Percentiles rank a stretch among this genome's conserved stretches.
phyloP scores from a whole-genome alignment of 495 filamentous ascomycete species.

The Xylaria castorea region DNA sequence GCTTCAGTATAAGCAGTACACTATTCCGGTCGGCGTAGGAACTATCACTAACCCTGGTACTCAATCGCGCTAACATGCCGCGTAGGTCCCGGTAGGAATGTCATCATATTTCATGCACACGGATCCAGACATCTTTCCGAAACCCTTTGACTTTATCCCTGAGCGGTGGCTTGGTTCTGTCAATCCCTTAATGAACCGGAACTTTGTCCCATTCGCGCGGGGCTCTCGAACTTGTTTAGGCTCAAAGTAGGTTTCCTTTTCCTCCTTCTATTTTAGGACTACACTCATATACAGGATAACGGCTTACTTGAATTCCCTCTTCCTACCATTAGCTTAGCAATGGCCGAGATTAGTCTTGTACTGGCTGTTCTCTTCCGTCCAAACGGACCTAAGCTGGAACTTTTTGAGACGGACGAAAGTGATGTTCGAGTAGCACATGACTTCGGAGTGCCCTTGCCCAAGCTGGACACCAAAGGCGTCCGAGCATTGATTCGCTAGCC shows the following conservation, averaged over 20 bases:
- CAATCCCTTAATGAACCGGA: conserved; percentile 33
- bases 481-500: conserved; percentile 11
- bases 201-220: conserved; percentile 34
- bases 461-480: conserved; percentile 23
- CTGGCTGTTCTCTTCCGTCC: conserved; percentile 45
- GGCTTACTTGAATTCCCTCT: not conserved
- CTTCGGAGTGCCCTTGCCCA: conserved; percentile 22
- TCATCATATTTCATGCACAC: conserved; percentile 41
- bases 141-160: conserved; percentile 46
- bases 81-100: conserved; percentile 37
- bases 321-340: conserved; percentile 38
- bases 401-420: conserved; percentile 27
- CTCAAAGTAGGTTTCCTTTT: conserved; percentile 31
- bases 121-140: conserved; percentile 46
- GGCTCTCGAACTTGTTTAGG: conserved; percentile 38
- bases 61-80: not conserved
- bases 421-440: conserved; percentile 24
- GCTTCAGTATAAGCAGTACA: conserved; percentile 34
- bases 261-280: not conserved
- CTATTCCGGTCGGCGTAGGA: conserved; percentile 30
- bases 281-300: not conserved
- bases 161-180: conserved; percentile 50
- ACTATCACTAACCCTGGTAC: not conserved
- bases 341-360: conserved; percentile 46
- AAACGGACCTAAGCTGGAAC: conserved; percentile 18